Evolutionary conservation across 495 filamentous ascomycete genomes (phyloP), one percentile per base, ranked within the genome.

Genomic region (Bryoglossum gracile): DNA sequence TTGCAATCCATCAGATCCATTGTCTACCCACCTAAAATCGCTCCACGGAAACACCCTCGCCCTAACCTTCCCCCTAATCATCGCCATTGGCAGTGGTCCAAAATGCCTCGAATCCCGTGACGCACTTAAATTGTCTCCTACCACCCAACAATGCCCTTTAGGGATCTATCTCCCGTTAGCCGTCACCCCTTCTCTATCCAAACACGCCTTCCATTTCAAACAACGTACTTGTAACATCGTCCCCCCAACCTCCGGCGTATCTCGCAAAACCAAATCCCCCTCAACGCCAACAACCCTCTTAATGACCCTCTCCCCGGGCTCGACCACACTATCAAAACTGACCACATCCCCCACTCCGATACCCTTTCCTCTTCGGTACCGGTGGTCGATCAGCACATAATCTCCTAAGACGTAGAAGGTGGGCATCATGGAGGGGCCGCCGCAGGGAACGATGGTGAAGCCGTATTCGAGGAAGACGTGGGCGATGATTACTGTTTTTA

Each of bases 211-310:
- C 3, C n/a, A 0, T 34, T 49, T 43, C 10, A 22, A 47, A 21
- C 14, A 2, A 11, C 38, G 41, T 28, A 87, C 87, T 78, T 90
- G 84, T 34, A 94, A 75, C 87, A 95, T 94, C 54, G 67, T 70
- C 50, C 71, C 65, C 8, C 52, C 54, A 3, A 50, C 55, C 57
- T 54, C 73, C 60, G 80, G 78, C 26, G 77, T 75, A 65, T 88
- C 79, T 50, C 75, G 69, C 51, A 86, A 67, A 25, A 96, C 89
- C 68, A 92, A 95, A 68, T 98, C 92, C 11, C 92, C 92, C 10
- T 80, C 80, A 76, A 96, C 68, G 2, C 90, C 92, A 22, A 96
- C 55, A 17, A 97, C 81, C 48, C 92, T 70, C 72, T 98, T 98
- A 8, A 84, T 68, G 11, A 73, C 86, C 40, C 77, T 64, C 21